Evolutionary conservation across 2,329 filamentous ascomycete genomes (phyloP).

Genomic region (Monilinia aucupariae): DNA sequence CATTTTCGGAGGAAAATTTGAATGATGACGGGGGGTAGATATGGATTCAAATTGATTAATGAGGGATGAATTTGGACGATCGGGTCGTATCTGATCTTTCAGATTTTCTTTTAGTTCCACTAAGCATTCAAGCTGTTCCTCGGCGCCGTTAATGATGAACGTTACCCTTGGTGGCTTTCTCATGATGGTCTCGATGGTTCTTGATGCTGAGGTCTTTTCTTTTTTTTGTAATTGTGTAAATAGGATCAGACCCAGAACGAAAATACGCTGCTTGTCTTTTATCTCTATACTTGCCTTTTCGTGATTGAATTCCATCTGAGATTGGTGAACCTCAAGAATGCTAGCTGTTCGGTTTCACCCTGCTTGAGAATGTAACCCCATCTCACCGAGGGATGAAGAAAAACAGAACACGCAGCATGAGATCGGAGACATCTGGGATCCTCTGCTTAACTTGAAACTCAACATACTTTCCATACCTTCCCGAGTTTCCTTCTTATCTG

Average conservation of each 20-base stretch:
- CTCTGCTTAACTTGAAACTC: too few species aligned
- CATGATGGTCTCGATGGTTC: slow-evolving; percentile 9
- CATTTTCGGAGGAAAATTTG: slow-evolving; percentile 17
- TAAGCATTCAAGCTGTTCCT: slow-evolving; percentile 16
- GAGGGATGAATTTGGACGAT: slow-evolving; percentile 18
- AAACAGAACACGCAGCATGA: too few species aligned
- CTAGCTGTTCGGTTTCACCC: not conserved
- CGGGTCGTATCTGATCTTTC: slow-evolving; percentile 15
- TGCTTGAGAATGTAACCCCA: not conserved
- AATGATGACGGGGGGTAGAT: slow-evolving; percentile 18
- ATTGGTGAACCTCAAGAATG: not conserved
- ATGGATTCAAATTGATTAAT: slow-evolving; percentile 21
- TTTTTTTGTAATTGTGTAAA: slow-evolving; percentile 18
- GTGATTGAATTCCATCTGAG: not conserved
- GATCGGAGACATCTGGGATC: too few species aligned
- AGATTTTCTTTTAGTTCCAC: slow-evolving; percentile 11
- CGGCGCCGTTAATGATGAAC: not conserved
- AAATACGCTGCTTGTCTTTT: slow-evolving; percentile 14
- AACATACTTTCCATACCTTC: too few species aligned
- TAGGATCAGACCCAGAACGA: slow-evolving; percentile 20
- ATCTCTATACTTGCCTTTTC: not conserved
- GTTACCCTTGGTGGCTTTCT: slow-evolving; percentile 14
- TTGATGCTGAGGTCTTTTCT: slow-evolving; percentile 13
- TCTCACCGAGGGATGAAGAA: too few species aligned
- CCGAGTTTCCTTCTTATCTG: not conserved